Conservation (phyloP, 306 rosid genomes). For the Quercus mongolica region DNA sequence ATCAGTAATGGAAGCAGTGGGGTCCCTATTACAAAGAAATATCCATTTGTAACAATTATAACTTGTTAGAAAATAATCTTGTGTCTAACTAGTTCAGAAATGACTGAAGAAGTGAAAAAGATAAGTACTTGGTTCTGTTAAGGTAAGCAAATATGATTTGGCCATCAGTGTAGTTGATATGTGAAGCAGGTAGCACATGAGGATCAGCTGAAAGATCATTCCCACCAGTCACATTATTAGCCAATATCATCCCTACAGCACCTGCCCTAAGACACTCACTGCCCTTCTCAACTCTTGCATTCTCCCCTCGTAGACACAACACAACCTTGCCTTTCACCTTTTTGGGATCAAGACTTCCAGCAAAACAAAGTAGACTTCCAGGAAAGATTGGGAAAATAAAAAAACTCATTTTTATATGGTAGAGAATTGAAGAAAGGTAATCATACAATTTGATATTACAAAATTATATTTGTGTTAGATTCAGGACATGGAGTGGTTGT, state of each 20-base stretch:
- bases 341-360: constrained; percentile 40
- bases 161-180: constrained; percentile 38
- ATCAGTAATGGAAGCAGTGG: constrained; percentile 43
- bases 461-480: not conserved
- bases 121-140: constrained; percentile 40
- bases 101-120: not conserved
- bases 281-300: constrained; percentile 32
- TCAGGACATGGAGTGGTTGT: not conserved
- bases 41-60: not conserved
- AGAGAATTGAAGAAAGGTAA: not conserved
- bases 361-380: constrained; percentile 33
- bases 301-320: constrained; percentile 43
- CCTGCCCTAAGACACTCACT: constrained; percentile 33
- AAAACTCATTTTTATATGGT: no score
- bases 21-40: constrained; percentile 30
- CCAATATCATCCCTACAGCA: constrained; percentile 67
- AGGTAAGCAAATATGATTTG: constrained; percentile 34
- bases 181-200: constrained; percentile 52
- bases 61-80: not conserved
- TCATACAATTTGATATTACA: not conserved
- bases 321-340: constrained; percentile 62
- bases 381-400: not conserved
- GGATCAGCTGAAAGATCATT: constrained; percentile 30
- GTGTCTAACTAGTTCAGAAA: not conserved
- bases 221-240: not conserved